Base-by-base conservation (phyloP, 1,139 yeast species). In the Arxiozyma slooffiae region DNA sequence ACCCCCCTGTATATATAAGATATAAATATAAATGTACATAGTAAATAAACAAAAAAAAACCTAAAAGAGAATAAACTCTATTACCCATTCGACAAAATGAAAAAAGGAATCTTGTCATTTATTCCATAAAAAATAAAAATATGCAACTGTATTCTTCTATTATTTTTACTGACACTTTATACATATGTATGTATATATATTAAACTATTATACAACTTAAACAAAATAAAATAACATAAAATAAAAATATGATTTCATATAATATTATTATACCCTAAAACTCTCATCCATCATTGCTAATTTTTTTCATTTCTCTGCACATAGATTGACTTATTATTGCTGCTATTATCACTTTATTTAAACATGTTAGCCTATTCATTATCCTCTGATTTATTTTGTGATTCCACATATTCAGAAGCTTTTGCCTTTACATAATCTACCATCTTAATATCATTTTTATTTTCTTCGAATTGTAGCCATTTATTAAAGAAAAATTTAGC, bases 401-500 rank as follows among this genome's bases (percentile, higher is more conserved):
- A 42, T 47, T 63, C 68, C 38, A 77, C 94, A 63, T 78, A 89
- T 62, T 87, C 95, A 44, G 83, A 79, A 38, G 98, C 98, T 72
- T 85, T 85, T 34, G 95, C 89, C 74, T 88, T 90, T 53, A 90
- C 96, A 57, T 85, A 82, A 57, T 87, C 94, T 53, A 80, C 78
- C 56, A 83, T 79, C 70, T 81, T 84, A 51, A 75, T 79, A 63
- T 87, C 94, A 20, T 79, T 81, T 54, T 73, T 67, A 53, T 76
- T 77, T 63, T 85, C 90, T 70, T 89, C 97, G 63, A 73, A 85
- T 21, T 77, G 72, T 55, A 88, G 77, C 97, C 97, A 90, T 66
- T 92, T 92, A 62, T 82, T 86, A 73, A 89, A 90, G 77, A 92
- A 87, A 73, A 87, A 88, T 70, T 87, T 89, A 60, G 96, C 97